phyloP scores from a whole-genome alignment of 1,284 basidiomycete genomes.

The Anthracocystis walkeri region DNA sequence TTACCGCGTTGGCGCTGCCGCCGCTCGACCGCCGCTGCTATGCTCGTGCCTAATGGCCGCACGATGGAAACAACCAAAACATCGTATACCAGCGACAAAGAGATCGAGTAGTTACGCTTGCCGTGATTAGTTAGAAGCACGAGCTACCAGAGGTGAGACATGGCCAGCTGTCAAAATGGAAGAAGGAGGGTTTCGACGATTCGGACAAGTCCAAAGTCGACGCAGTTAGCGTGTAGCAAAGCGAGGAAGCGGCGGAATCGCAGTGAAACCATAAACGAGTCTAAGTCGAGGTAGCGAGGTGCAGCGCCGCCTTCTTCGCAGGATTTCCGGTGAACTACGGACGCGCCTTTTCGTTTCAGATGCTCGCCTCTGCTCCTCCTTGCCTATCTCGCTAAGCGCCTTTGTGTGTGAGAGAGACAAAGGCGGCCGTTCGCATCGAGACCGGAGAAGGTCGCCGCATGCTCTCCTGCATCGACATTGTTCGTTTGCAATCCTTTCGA shows the following conservation, averaged over 20 bases:
- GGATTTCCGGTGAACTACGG: not conserved
- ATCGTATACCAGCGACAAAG: too few species aligned
- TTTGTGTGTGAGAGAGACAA: not conserved
- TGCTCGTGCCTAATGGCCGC: not conserved
- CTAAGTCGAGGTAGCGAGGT: not conserved
- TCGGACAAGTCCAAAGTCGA: too few species aligned
- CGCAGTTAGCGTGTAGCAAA: not conserved
- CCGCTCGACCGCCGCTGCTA: not conserved
- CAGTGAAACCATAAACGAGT: not conserved
- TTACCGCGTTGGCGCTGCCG: slow-evolving; percentile 8
- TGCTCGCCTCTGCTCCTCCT: slow-evolving; percentile 4
- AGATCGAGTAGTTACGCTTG: too few species aligned
- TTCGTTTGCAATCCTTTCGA: not conserved
- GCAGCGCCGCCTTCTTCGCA: not conserved
- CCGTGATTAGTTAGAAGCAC: not conserved
- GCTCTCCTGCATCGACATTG: not conserved
- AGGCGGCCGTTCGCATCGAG: not conserved
- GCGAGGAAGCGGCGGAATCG: not conserved
- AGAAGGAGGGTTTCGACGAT: not conserved
- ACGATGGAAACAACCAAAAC: too few species aligned
- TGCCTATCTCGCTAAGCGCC: slow-evolving; percentile 17
- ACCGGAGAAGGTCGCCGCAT: not conserved
- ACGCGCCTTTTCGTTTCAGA: not conserved
- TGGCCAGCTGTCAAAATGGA: slow-evolving; percentile 22
- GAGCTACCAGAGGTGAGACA: slow-evolving; percentile 14